These are phyloP conservation scores for Ogataea hybrid DNA, from an alignment of 1,139 yeast genomes.

Conservation along the genomic window DNA sequence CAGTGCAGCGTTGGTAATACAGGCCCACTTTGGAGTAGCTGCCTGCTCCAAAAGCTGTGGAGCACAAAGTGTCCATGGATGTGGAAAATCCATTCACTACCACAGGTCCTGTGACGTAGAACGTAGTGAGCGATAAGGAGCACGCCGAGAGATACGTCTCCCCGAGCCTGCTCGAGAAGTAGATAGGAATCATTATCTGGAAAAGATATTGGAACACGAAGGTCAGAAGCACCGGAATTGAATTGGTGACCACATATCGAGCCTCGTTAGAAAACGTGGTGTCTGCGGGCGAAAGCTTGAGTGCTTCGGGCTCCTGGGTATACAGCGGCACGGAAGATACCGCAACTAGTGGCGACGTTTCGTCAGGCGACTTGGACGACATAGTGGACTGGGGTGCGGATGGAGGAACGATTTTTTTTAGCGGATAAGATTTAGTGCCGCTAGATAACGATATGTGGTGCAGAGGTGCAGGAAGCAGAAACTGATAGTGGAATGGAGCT, in stretches of 20 bases:
- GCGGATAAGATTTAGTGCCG: neutral
- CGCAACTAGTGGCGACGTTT: neutral
- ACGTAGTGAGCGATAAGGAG: slow-evolving; percentile 38
- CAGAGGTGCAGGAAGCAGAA: neutral
- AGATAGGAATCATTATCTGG: slow-evolving; percentile 36
- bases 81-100: slow-evolving; percentile 45
- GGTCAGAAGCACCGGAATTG: slow-evolving; percentile 39
- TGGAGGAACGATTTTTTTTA: neutral
- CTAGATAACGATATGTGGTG: neutral
- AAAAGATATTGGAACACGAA: slow-evolving; percentile 38
- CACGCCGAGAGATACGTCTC: slow-evolving; percentile 39
- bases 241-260: slow-evolving; percentile 23
- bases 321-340: neutral
- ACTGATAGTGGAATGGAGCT: too few species aligned
- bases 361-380: neutral
- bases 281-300: slow-evolving; percentile 2
- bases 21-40: slow-evolving; percentile 37
- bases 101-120: slow-evolving; percentile 40
- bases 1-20: slow-evolving; percentile 35
- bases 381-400: neutral
- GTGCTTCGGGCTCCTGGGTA: slow-evolving; percentile 1
- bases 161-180: slow-evolving; percentile 38
- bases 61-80: slow-evolving; percentile 41
- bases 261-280: slow-evolving; percentile 23
- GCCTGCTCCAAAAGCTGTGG: slow-evolving; percentile 41